Percentiles rank a stretch among this genome's conserved stretches.
Conservation (phyloP, 257 asterid genomes). For the Agastache rugosa region DNA sequence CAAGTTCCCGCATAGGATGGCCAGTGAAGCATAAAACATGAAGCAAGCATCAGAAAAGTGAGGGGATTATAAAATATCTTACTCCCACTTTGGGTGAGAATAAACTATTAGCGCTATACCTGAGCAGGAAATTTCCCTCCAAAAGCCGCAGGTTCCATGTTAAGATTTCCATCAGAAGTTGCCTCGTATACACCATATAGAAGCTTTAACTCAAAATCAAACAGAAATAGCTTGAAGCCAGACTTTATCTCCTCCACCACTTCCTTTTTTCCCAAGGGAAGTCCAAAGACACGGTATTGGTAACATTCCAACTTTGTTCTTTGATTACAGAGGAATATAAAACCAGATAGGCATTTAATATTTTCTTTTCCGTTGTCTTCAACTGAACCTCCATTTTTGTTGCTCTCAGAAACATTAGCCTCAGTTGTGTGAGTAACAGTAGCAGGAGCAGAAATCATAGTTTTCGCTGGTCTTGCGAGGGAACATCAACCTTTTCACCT, state of each 20-base stretch:
- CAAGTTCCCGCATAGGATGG: slow-evolving; percentile 1
- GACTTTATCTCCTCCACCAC: slow-evolving; percentile 64
- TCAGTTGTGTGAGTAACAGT: slow-evolving; percentile 34
- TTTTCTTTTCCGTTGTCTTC: slow-evolving; percentile 38
- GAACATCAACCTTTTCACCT: slow-evolving; percentile 36
- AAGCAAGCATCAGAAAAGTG: slow-evolving; percentile 19
- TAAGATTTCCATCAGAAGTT: slow-evolving; percentile 58
- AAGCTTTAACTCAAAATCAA: slow-evolving; percentile 63
- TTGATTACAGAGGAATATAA: slow-evolving; percentile 72
- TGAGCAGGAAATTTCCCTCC: slow-evolving; percentile 81
- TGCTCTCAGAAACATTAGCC: slow-evolving; percentile 34
- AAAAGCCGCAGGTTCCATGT: slow-evolving; percentile 82
- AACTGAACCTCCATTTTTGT: slow-evolving; percentile 29
- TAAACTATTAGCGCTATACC: slow-evolving; percentile 45
- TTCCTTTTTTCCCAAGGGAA: slow-evolving; percentile 56
- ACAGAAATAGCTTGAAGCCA: slow-evolving; percentile 76
- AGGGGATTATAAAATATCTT: not conserved
- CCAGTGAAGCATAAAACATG: not conserved
- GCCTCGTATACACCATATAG: slow-evolving; percentile 83
- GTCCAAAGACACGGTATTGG: slow-evolving; percentile 79
- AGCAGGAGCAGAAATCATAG: slow-evolving; percentile 37
- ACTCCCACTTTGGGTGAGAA: slow-evolving; percentile 11
- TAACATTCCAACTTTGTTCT: slow-evolving; percentile 70
- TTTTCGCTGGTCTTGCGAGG: slow-evolving; percentile 21
- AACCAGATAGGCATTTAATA: slow-evolving; percentile 53